Conservation (phyloP, 331 rosid genomes). For the Saraca asoca region DNA sequence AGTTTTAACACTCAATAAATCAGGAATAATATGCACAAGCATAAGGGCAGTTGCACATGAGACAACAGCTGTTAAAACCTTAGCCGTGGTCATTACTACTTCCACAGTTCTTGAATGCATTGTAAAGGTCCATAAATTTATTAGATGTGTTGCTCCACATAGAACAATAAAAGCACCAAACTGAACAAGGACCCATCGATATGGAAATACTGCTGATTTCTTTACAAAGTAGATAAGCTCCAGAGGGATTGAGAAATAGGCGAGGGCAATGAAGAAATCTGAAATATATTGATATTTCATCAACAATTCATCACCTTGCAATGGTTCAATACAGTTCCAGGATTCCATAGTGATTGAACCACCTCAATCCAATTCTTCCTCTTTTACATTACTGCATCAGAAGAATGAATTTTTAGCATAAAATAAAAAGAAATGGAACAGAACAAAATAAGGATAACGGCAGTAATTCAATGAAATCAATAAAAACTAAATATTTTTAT, state of each 20-base stretch:
- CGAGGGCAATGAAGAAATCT: conserved; percentile 88
- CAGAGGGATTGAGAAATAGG: conserved; percentile 90
- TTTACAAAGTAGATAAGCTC: conserved; percentile 94
- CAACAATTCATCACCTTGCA: conserved; percentile 81
- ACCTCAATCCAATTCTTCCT: conserved; percentile 33
- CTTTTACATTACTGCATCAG: conserved; percentile 47
- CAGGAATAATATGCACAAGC: conserved; percentile 98
- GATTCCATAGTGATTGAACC: conserved; percentile 59
- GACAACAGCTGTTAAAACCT: conserved; percentile 88
- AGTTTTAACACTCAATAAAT: conserved; percentile 88
- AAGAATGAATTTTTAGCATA: conserved; percentile 26
- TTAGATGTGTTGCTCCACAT: conserved; percentile 95
- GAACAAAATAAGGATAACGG: background rate
- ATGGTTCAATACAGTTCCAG: conserved; percentile 92
- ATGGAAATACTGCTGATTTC: conserved; percentile 94
- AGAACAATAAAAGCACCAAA: conserved; percentile 96
- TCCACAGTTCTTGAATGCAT: conserved; percentile 86
- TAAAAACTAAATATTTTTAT: too few species aligned
- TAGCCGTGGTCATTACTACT: conserved; percentile 81
- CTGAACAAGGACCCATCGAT: conserved; percentile 98
- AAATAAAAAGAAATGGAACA: conserved; percentile 12
- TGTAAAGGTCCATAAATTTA: conserved; percentile 83
- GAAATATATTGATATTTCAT: conserved; percentile 93
- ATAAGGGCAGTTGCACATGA: conserved; percentile 95
- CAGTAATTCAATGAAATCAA: too few species aligned